These are phyloP conservation scores for Didymellaceae sp. DNA, from an alignment of 2,329 filamentous ascomycete species.

Conservation along the genomic window DNA sequence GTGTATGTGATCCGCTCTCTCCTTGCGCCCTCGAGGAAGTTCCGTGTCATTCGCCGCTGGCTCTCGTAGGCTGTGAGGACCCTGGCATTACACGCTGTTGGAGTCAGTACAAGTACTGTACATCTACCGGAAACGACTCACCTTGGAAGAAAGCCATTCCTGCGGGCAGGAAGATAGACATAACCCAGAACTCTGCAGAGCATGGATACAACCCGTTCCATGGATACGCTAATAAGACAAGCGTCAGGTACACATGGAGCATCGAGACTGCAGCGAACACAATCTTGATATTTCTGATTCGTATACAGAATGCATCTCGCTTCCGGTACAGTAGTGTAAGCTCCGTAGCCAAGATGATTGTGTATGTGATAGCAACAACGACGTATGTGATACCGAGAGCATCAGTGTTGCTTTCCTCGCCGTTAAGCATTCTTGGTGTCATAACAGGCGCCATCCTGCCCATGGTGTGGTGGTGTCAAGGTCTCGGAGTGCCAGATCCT, in stretches of 20 bases:
- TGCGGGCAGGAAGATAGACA: slow-evolving; percentile 47
- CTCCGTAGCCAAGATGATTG: slow-evolving; percentile 38
- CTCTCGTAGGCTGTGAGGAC: slow-evolving; percentile 47
- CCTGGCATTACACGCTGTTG: slow-evolving; percentile 44
- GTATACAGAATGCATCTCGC: slow-evolving; percentile 41
- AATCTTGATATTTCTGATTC: slow-evolving; percentile 42
- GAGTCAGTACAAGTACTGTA: slow-evolving; percentile 5
- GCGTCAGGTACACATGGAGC: slow-evolving; percentile 46
- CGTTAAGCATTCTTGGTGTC: slow-evolving; percentile 37
- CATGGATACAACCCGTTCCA: slow-evolving; percentile 46
- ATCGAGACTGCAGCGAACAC: slow-evolving; percentile 44
- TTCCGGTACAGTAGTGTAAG: slow-evolving; percentile 39
- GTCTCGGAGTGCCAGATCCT: no score
- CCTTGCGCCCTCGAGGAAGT: slow-evolving; percentile 45
- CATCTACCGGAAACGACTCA: slow-evolving; percentile 9
- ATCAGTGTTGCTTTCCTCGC: slow-evolving; percentile 39
- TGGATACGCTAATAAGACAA: slow-evolving; percentile 48
- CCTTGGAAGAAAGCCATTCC: slow-evolving; percentile 51
- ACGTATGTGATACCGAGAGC: slow-evolving; percentile 43
- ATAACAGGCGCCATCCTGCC: slow-evolving; percentile 42
- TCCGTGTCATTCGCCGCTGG: slow-evolving; percentile 41
- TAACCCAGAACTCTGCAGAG: slow-evolving; percentile 49
- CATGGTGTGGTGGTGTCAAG: slow-evolving; percentile 28
- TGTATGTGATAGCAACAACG: slow-evolving; percentile 42
- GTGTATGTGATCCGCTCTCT: slow-evolving; percentile 42